Base-by-base conservation (phyloP, 1,284 basidiomycete genomes). In the Caloboletus firmus region DNA sequence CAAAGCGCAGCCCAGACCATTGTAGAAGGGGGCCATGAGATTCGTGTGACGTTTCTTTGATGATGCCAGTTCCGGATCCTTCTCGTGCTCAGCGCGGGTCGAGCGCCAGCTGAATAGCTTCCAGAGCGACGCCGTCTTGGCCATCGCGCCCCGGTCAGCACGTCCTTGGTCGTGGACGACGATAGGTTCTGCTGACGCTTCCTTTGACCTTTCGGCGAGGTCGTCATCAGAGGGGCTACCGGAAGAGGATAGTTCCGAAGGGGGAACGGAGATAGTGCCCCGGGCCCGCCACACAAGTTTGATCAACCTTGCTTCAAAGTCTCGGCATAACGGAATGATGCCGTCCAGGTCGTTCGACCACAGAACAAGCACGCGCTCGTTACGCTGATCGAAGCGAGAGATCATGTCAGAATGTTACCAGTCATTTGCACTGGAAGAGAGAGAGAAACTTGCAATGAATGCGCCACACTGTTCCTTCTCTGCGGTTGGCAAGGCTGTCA, bases 401-500 rank as follows among this genome's bases (percentile, higher is more conserved):
- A 26, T 34, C 4, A 50, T 26, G 40, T 52, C 77, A 83, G 66
- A 49, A 41, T 17, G 6, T 43, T 41, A n/a, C n/a, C n/a, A n/a
- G n/a, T n/a, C n/a, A n/a, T n/a, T n/a, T n/a, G n/a, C n/a, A n/a
- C n/a, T n/a, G n/a, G n/a, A n/a, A n/a, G n/a, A n/a, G n/a, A 30
- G 26, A 45, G 44, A 28, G 41, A 7, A 45, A 46, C 48, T 15
- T 68, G 85, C 85, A 54, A 93, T 80, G 63, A 94, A 94, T 11
- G 90, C 89, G n/a, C 87, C 91, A 58, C 84, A 86, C 64, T 93
- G 90, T 58, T 92, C 89, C 72, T 90, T 91, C 61, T 92, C 83
- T 5, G 89, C 91, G 24, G 79, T 76, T 1, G 84, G 85, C 39
- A 93, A 79, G 50, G 82, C 76, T 43, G 80, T 74, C 67, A 92